phyloP scores from a whole-genome alignment of 331 rosid genomes.

The Quercus phellos region DNA sequence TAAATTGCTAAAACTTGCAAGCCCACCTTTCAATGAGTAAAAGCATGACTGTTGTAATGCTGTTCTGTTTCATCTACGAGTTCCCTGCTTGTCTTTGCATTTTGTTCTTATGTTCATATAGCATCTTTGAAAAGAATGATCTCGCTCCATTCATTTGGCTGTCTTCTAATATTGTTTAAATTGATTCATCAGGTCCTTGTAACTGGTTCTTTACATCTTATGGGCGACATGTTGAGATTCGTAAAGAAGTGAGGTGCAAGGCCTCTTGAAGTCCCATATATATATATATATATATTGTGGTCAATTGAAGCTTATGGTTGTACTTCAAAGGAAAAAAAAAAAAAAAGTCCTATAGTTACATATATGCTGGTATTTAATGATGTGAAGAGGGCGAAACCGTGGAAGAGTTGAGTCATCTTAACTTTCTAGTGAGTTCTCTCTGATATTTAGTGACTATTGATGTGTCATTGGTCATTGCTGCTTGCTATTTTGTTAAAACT shows the following conservation, averaged over 20 bases:
- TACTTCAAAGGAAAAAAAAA: too few relatives aligned
- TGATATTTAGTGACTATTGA: background rate
- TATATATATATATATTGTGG: too few relatives aligned
- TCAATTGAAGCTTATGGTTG: too few relatives aligned
- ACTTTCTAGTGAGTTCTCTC: background rate
- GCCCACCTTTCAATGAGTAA: background rate
- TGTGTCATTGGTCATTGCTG: background rate
- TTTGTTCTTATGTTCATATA: background rate
- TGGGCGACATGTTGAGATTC: slow-evolving; percentile 77
- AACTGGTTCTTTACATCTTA: slow-evolving; percentile 83
- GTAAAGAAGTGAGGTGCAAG: slow-evolving; percentile 55
- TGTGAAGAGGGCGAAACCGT: too few relatives aligned
- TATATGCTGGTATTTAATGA: too few relatives aligned
- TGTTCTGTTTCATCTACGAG: background rate
- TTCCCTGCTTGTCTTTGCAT: background rate
- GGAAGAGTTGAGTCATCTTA: too few relatives aligned
- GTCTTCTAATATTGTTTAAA: slow-evolving; percentile 3
- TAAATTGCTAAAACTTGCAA: background rate
- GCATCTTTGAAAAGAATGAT: background rate
- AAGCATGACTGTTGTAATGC: background rate
- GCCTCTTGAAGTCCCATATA: background rate
- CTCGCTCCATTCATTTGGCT: background rate
- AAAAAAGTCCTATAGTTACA: too few relatives aligned
- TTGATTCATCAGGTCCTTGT: slow-evolving; percentile 70
- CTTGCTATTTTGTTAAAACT: background rate